Base-by-base conservation (phyloP, 2,329 filamentous ascomycete species). In the Nannizzia gypsea region DNA sequence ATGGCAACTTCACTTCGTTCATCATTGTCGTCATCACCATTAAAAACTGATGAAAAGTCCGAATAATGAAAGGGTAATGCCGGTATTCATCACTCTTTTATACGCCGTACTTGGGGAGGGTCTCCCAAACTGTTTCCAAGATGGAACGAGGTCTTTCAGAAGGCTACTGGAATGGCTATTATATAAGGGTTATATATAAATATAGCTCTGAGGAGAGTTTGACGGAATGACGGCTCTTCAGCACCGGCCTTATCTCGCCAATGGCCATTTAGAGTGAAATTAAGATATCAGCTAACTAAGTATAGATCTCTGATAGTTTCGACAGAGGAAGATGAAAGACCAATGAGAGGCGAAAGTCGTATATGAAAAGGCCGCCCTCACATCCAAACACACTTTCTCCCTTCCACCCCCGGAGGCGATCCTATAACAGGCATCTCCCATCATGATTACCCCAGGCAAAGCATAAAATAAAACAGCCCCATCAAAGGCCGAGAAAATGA, bases 101-200 rank as follows among this genome's bases (percentile, higher is more conserved):
- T 54, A 54, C 26, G 50, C 50, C 50, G 50, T 54, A 26, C 6
- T 54, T n/a, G 26, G 50, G 31, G 31, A 36, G 31, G 9, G 31
- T 13, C 31, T 20, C 31, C 28, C 31, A 54, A 54, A 54, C 50
- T 6, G 15, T 9, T 36, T 36, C 31, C 9, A 3, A 36, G 31
- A 13, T 11, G 31, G 31, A 36, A 11, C 31, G 13, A 36, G n/a
- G 26, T 28, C 26, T 34, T 31, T n/a, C 26, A 54, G 50, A 20
- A 34, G 24, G 48, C 22, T 52, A 52, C 48, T 52, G 22, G 22
- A 36, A 22, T 52, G 22, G 50, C 17, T 34, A 54, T 54, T 34
- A 54, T 54, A 54, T 20, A 54, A 20, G 24, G n/a, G 50, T n/a
- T 54, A 34, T 54, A 48, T 48, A 54, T 54, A 31, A 54, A 54